Evolutionary conservation across 2,329 filamentous ascomycete genomes (phyloP).

Genomic region (Fusarium papillatum): DNA sequence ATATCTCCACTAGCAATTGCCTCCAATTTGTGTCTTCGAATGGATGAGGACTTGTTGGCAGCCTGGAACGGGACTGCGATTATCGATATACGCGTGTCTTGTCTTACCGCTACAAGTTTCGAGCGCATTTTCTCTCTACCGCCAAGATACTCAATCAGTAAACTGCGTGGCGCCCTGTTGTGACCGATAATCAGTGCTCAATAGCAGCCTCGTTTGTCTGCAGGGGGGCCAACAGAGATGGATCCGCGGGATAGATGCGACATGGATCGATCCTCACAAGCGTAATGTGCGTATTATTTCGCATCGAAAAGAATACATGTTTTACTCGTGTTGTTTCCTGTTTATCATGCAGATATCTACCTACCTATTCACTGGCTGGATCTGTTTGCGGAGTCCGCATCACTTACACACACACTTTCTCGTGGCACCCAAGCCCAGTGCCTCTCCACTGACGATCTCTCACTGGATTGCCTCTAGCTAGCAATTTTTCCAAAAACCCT

Average conservation of each 20-base stretch:
- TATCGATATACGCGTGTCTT: background rate
- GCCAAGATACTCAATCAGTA: background rate
- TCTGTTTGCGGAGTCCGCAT: background rate
- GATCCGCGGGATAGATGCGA: background rate
- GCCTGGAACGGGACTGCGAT: background rate
- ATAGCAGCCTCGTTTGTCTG: constrained; percentile 12
- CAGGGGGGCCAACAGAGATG: background rate
- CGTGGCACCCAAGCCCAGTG: constrained; percentile 3
- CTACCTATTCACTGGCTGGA: background rate
- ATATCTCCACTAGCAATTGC: constrained; percentile 15
- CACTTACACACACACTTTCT: background rate
- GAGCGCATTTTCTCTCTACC: background rate
- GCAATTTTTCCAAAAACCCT: constrained; percentile 40
- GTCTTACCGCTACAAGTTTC: background rate
- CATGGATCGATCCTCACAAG: background rate
- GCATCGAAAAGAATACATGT: background rate
- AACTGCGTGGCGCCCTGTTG: constrained; percentile 5
- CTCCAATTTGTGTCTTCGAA: constrained; percentile 16
- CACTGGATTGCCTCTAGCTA: constrained; percentile 27
- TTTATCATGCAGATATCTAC: background rate
- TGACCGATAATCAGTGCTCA: constrained; percentile 13
- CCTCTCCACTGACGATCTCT: constrained; percentile 29
- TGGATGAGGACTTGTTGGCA: background rate
- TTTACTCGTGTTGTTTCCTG: background rate
- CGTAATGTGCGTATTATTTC: background rate